A percentile compares a stretch with the other conserved stretches of the same genome.
Conservation (phyloP, 768 basidiomycete genomes). For the Glaciozyma martinii region DNA sequence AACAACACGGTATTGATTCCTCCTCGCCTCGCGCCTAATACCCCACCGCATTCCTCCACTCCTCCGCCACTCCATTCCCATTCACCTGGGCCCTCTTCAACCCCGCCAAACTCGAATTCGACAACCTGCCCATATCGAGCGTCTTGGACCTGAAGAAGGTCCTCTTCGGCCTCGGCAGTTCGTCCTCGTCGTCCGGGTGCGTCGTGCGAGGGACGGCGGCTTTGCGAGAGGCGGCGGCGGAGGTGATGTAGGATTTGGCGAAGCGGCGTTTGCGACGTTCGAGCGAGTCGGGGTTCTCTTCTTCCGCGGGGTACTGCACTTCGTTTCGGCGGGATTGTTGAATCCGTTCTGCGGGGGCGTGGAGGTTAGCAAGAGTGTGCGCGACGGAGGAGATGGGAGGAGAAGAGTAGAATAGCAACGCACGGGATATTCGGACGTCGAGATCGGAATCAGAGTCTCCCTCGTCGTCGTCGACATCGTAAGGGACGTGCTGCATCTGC, state of each 20-base stretch:
- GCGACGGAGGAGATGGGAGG: neutral
- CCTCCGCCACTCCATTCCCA: no score
- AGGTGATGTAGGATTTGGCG: slow-evolving; percentile 11
- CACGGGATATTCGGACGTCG: slow-evolving; percentile 38
- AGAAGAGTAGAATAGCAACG: neutral
- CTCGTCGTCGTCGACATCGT: slow-evolving; percentile 48
- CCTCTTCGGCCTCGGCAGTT: slow-evolving; percentile 8
- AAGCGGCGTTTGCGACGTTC: slow-evolving; percentile 5
- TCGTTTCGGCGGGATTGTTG: slow-evolving; percentile 4
- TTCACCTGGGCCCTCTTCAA: neutral
- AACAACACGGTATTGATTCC: no score
- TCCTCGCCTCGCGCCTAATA: neutral
- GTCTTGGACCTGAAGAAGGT: slow-evolving; percentile 13
- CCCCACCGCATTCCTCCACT: neutral
- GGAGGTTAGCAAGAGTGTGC: neutral
- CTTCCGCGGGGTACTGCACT: slow-evolving; percentile 1
- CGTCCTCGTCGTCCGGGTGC: neutral
- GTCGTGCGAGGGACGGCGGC: neutral
- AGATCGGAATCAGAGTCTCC: slow-evolving; percentile 40
- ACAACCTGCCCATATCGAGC: neutral
- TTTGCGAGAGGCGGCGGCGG: slow-evolving; percentile 3
- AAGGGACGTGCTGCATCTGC: slow-evolving; percentile 71
- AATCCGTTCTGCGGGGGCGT: slow-evolving; percentile 7
- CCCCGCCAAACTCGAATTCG: slow-evolving; percentile 14
- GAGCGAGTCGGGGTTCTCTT: slow-evolving; percentile 1